Evolutionary conservation across 805 yeast genomes (phyloP), one percentile per base, ranked within the genome.

Genomic region (Clavispora carvajalis): DNA sequence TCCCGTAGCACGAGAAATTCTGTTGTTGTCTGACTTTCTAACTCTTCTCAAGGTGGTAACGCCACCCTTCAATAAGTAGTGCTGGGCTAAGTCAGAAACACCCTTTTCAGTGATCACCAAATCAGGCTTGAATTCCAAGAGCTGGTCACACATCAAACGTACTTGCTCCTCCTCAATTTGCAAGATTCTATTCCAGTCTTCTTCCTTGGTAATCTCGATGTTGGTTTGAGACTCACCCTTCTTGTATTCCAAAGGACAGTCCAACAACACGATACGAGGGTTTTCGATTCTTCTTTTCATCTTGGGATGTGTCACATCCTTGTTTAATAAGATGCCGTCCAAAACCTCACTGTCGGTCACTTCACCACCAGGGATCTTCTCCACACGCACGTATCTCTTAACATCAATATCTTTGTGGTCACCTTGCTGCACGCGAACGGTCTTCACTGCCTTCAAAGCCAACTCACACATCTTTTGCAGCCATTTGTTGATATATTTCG

Each of bases 181-280:
- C 56, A 93, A 72, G 48, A 93, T 79, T 64, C 98, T 80, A 61
- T 82, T 83, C 98, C 98, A 93, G 68, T 93, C 99, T 47, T 81
- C 85, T 65, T 91, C 98, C 57, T 88, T 88, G 33, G 96, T 84
- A 63, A 93, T 90, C 70, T 93, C 99, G 52, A 93, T 87, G 66
- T 93, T 91, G 39, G 98, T 93, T 65, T 93, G 99, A 3, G 97
- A 89, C 69, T 93, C 99, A 50, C 99, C 99, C 75, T 93, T 93
- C 71, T 93, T 93, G 71, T 93, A 93, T 68, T 93, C 99, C 54
- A 93, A 74, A 10, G 99, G 97, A 66, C 97, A 90, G 67, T 93
- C 99, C 53, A 93, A 74, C 51, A 93, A 74, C 15, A 93, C 77
- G 40, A 93, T 79, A 49, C 91, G 78, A 37, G 99, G 99, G 57